Percentiles rank a stretch among this genome's conserved stretches.
These are phyloP conservation scores for Quercus cerris DNA, from an alignment of 306 rosid species.

Conservation along the genomic window DNA sequence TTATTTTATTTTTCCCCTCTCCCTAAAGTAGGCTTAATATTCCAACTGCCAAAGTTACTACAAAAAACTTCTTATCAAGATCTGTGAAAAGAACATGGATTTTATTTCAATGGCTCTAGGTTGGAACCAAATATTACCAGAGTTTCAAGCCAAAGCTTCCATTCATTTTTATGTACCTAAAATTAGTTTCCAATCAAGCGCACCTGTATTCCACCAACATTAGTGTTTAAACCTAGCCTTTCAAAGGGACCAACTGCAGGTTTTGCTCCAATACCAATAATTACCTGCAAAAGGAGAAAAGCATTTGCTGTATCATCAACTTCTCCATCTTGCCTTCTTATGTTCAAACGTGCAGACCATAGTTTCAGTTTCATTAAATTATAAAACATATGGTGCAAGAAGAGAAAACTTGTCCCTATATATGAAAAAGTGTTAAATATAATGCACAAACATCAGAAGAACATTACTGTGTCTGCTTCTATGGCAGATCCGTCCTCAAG, in stretches of 20 bases:
- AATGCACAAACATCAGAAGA: not conserved
- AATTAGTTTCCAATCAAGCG: conserved; percentile 11
- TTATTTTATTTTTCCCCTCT: not conserved
- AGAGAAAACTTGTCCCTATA: not conserved
- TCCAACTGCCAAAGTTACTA: not conserved
- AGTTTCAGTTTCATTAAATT: not conserved
- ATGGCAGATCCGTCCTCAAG: conserved; percentile 78
- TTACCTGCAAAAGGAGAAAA: conserved; percentile 51
- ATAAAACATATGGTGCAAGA: conserved; percentile 9
- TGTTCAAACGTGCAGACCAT: not conserved
- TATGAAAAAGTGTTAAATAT: not conserved
- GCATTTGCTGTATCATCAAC: conserved; percentile 1
- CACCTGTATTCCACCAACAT: conserved; percentile 86
- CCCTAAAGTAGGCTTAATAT: not conserved
- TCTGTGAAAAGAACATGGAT: not conserved
- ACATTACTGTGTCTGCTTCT: conserved; percentile 78
- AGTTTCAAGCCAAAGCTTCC: not conserved
- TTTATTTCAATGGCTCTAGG: not conserved
- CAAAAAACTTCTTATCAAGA: not conserved
- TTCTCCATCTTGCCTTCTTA: conserved; percentile 4
- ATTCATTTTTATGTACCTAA: not conserved
- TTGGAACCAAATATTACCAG: not conserved
- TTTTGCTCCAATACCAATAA: conserved; percentile 86
- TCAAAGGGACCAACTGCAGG: conserved; percentile 85
- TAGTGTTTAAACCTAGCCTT: conserved; percentile 57